Base-by-base conservation (phyloP, 352 stramenopile genomes). In the Elongisporangium senticosum region DNA sequence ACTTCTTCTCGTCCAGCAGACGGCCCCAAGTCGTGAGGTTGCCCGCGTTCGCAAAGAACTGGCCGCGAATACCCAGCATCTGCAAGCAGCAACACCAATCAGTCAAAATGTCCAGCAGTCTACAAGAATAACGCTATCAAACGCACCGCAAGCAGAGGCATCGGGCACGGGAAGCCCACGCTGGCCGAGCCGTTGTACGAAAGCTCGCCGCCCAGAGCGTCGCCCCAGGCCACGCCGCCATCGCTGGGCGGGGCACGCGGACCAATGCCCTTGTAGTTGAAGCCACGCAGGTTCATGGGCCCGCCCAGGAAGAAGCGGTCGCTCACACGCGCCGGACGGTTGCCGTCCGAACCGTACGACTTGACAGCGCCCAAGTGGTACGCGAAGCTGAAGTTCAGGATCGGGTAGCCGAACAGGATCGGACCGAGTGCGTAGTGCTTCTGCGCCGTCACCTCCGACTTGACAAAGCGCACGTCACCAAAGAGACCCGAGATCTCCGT, bases 281-380 rank as follows among this genome's bases (percentile, higher is more conserved):
- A 97, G 17, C 90, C 90, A 47, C 90, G 86, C 51, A 97, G 74
- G 33, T 60, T 95, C 73, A 96, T 86, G 2, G 89, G 88, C 0
- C 90, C 90, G 7, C 90, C 90, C 23, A 97, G 62, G 72, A 96
- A 96, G 62, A 97, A 97, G 13, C 90, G 85, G 62, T 97, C 90
- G 65, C 87, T 96, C 52, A 97, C 90, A 20, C 85, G 82, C n/a
- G 87, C 84, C 14, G 85, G 83, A n/a, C 80, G 83, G 56, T 79
- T 66, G 54, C 87, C 69, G 51, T 91, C 82, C 49, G 53, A 65
- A n/a, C 81, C 79, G 57, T 89, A 93, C n/a, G 77, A 89, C 63
- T 92, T 91, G 51, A 92, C 71, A 14, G 74, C 84, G 26, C 85
- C 84, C 40, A 94, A 23, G 55, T 91, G 80, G 40, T 87, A 87